Evolutionary conservation across 352 stramenopile genomes (phyloP), one percentile per base, ranked within the genome.

Genomic region (Halophytophthora batemanensis): DNA sequence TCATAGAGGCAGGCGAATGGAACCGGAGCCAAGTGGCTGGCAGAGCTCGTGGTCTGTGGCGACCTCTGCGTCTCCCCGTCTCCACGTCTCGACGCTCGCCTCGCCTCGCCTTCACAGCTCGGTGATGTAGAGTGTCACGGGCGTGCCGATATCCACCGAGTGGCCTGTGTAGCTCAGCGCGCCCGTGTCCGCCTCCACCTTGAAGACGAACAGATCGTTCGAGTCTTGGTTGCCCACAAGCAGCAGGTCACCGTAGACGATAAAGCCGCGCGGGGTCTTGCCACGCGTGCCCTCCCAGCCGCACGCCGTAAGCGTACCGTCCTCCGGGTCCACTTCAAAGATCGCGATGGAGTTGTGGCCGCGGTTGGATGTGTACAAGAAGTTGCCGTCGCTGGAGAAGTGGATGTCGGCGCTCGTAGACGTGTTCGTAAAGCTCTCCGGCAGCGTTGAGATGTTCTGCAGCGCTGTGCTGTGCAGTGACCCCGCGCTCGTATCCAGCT

Each of bases 291-390:
- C 58, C 45, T 79, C 71, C 52, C 64, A 69, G 19, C 64, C 71
- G 17, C 81, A 18, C 0, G 56, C 47, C 48, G 42, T 69, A 14
- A 86, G 54, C 33, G 63, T 70, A 19, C 64, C 67, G 35, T 62
- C 28, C 7, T 51, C 44, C 28, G 55, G 35, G 37, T 61, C 47
- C 21, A 88, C 60, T 39, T 61, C 42, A 52, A 83, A 88, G 7
- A 82, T 80, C 6, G 74, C 70, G 44, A 86, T 83, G 36, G 68
- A 81, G 59, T 88, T 53, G 48, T 88, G 74, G 21, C 66, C 69
- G 35, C 77, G 77, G 62, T 86, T 87, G 28, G 77, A 86, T 35
- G 72, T 66, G 71, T 84, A 87, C 21, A 87, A 42, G 49, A 83
- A 88, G 35, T 75, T 61, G 45, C 71, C 71, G 54, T 71, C 64